A percentile compares a stretch with the other conserved stretches of the same genome.
Evolutionary conservation across 768 basidiomycete species (phyloP).

Genomic region (Auricularia auricula-judae): DNA sequence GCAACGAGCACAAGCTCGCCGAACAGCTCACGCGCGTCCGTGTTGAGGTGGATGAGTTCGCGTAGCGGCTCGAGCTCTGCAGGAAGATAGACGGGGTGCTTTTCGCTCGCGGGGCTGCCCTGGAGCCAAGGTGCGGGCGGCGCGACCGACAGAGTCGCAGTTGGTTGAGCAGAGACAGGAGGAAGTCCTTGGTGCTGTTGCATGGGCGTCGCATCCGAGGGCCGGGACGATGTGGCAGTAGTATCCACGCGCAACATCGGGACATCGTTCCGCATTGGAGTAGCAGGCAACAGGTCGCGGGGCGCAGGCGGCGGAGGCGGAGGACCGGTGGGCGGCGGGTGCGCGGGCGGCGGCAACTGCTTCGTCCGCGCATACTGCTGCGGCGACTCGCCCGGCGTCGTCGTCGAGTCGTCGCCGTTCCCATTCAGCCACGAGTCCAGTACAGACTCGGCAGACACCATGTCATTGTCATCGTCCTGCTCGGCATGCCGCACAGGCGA

Average conservation of each 20-base stretch:
- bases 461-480: not conserved
- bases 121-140: not conserved
- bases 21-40: constrained; percentile 56
- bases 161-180: not conserved
- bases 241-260: not conserved
- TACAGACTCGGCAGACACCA: not conserved
- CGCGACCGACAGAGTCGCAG: not conserved
- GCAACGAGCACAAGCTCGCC: constrained; percentile 66
- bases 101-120: not conserved
- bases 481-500: not conserved
- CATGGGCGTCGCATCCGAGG: not conserved
- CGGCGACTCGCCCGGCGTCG: not conserved
- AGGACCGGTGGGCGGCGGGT: not conserved
- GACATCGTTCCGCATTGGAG: not conserved
- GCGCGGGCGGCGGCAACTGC: not conserved
- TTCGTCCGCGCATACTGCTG: not conserved
- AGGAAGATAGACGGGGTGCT: constrained; percentile 1
- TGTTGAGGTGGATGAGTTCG: constrained; percentile 49
- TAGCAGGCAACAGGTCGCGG: not conserved
- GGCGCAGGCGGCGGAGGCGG: not conserved
- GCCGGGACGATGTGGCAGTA: not conserved
- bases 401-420: not conserved
- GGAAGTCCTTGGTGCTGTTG: not conserved
- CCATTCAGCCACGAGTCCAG: not conserved
- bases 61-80: constrained; percentile 44